phyloP scores from a whole-genome alignment of 768 basidiomycete genomes.

The Galerina marginata region DNA sequence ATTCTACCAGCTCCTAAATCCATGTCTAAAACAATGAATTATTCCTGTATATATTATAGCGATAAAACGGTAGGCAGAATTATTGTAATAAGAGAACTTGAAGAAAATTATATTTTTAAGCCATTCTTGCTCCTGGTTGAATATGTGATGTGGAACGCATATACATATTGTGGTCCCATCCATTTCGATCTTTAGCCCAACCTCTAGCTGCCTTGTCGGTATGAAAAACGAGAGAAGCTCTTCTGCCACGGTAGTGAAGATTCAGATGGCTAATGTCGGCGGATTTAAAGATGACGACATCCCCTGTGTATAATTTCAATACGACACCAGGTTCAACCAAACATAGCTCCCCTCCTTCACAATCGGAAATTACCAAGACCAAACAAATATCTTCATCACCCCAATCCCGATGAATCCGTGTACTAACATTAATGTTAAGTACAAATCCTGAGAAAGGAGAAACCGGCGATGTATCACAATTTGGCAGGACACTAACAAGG shows the following conservation, averaged over 20 bases:
- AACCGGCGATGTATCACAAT: conserved; percentile 9
- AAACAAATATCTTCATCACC: conserved; percentile 28
- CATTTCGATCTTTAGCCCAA: conserved; percentile 9
- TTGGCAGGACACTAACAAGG: neutral
- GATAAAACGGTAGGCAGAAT: too few relatives aligned
- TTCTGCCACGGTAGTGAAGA: conserved; percentile 24
- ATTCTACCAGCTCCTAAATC: too few relatives aligned
- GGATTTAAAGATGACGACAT: conserved; percentile 26
- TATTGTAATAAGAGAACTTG: too few relatives aligned
- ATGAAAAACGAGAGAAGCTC: conserved; percentile 29
- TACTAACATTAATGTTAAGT: conserved; percentile 28
- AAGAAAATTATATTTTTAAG: too few relatives aligned
- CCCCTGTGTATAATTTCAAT: conserved; percentile 19
- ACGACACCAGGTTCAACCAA: conserved; percentile 27
- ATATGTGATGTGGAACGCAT: too few relatives aligned
- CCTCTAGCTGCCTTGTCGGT: conserved; percentile 11
- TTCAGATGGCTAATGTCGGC: conserved; percentile 28
- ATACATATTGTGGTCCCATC: conserved; percentile 6
- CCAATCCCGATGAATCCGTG: conserved; percentile 23
- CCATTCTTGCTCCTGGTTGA: too few relatives aligned
- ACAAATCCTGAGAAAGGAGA: conserved; percentile 29
- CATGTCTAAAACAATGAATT: too few relatives aligned
- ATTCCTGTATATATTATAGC: too few relatives aligned
- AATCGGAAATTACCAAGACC: conserved; percentile 24
- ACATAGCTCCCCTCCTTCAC: conserved; percentile 27